Percentiles rank a stretch among this genome's conserved stretches.
Conservation (phyloP, 2,329 filamentous ascomycete species). For the Talaromyces amestolkiae region DNA sequence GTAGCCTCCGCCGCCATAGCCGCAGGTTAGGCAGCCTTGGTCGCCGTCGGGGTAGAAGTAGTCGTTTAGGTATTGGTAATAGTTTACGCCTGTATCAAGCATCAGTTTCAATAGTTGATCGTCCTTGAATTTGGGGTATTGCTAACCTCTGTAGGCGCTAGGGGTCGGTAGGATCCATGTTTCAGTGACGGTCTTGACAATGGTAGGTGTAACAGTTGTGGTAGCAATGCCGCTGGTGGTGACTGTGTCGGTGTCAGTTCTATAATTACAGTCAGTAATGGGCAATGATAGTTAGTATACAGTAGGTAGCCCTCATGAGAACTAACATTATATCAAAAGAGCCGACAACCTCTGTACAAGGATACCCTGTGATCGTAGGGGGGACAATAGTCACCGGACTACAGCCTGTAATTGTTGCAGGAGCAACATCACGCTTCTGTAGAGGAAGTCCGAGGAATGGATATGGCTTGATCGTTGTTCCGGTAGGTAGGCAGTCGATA, state of each 20-base stretch:
- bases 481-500: conserved; percentile 8
- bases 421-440: not conserved
- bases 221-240: conserved; percentile 7
- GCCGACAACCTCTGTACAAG: conserved; percentile 3
- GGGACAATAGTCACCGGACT: conserved; percentile 6
- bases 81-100: conserved; percentile 3
- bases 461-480: conserved; percentile 10
- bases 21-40: conserved; percentile 6
- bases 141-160: conserved; percentile 7
- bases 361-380: not conserved
- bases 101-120: too few species aligned
- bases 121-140: too few species aligned
- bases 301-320: not conserved
- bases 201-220: conserved; percentile 1
- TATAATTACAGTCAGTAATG: not conserved
- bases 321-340: conserved; percentile 7
- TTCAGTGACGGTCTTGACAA: conserved; percentile 4
- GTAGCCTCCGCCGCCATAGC: conserved; percentile 12
- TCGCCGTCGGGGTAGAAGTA: conserved; percentile 14
- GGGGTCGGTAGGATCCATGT: conserved; percentile 8
- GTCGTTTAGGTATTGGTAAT: conserved; percentile 16
- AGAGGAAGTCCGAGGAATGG: not conserved
- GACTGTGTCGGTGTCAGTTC: conserved; percentile 12
- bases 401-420: not conserved
- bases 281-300: not conserved